Conservation (phyloP, 768 basidiomycete species). For the Exidia glandulosa region DNA sequence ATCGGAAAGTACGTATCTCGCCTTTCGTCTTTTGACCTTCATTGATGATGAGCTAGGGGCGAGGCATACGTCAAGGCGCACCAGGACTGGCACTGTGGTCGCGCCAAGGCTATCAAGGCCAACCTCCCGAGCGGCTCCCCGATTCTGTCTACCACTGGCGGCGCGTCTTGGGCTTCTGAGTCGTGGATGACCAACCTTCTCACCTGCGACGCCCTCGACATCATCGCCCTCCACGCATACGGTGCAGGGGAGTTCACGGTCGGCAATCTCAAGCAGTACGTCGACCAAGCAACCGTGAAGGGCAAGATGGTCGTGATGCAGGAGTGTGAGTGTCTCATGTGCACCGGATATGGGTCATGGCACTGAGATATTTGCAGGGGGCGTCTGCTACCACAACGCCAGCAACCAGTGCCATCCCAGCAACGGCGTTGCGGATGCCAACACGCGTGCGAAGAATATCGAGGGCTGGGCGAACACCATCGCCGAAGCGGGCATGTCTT, state of each 20-base stretch:
- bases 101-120: constrained; percentile 16
- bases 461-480: constrained; percentile 22
- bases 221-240: constrained; percentile 29
- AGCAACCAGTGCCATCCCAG: constrained; percentile 20
- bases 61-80: constrained; percentile 11
- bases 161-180: constrained; percentile 19
- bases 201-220: constrained; percentile 20
- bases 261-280: constrained; percentile 11
- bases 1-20: constrained; percentile 14
- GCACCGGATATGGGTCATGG: no score
- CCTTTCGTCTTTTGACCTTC: neutral
- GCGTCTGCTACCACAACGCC: constrained; percentile 17
- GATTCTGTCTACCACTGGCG: constrained; percentile 20
- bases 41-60: constrained; percentile 8
- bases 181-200: constrained; percentile 16
- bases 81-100: constrained; percentile 17
- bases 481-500: constrained; percentile 25
- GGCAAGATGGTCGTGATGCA: no score
- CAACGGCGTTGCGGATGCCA: constrained; percentile 11
- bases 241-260: constrained; percentile 19
- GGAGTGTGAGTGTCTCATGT: no score
- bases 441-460: constrained; percentile 23
- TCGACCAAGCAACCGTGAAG: neutral
- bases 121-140: constrained; percentile 14
- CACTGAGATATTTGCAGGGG: constrained; percentile 6